Conservation (phyloP, 2,329 filamentous ascomycete species). For the Colletotrichum tabaci region DNA sequence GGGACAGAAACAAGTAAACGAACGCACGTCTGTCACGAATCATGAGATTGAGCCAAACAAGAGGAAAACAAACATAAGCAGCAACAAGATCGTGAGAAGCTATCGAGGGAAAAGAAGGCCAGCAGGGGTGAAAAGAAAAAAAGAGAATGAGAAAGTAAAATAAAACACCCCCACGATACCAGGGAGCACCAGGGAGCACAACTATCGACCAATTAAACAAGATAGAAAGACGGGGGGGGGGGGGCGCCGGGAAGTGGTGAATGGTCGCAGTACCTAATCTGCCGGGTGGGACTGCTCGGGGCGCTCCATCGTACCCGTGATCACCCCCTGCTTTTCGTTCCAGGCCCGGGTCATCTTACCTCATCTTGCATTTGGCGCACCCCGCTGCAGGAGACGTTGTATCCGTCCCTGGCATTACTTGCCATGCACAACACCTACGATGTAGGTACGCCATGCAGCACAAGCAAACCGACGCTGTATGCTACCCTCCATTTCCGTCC, state of each 20-base stretch:
- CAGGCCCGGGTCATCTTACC: constrained; percentile 4
- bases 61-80: neutral
- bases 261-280: neutral
- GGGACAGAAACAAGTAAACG: neutral
- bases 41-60: constrained; percentile 12
- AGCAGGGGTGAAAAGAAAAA: neutral
- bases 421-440: neutral
- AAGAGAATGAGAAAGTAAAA: neutral
- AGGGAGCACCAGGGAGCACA: neutral
- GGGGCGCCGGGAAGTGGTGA: neutral
- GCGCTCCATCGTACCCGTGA: constrained; percentile 24
- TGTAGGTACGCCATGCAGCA: constrained; percentile 4
- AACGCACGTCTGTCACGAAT: constrained; percentile 1
- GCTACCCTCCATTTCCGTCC: neutral
- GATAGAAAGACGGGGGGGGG: neutral
- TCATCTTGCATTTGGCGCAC: constrained; percentile 31
- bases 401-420: constrained; percentile 1
- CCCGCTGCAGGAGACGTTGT: constrained; percentile 16
- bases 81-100: neutral
- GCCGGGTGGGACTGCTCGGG: constrained; percentile 18
- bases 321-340: constrained; percentile 10
- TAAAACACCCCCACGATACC: constrained; percentile 11
- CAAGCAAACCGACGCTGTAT: neutral
- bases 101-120: no score
- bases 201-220: constrained; percentile 10